A percentile compares a stretch with the other conserved stretches of the same genome.
Conservation (phyloP, 73 alveolate species). For the Effrenium voratum region DNA sequence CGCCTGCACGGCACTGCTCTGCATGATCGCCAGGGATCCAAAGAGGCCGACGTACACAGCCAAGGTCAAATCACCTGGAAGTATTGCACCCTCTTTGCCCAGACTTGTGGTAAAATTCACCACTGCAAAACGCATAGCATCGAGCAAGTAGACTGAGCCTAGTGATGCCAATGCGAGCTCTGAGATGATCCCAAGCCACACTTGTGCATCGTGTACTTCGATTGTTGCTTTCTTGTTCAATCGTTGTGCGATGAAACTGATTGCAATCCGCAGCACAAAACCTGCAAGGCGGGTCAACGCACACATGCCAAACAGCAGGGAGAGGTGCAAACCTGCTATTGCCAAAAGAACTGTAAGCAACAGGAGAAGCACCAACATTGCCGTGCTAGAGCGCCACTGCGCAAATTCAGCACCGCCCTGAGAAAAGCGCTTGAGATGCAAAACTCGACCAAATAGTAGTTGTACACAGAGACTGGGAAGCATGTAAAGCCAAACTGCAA, state of each 20-base stretch:
- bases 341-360: conserved; percentile 5
- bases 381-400: conserved; percentile 37
- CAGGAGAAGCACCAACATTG: not conserved
- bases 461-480: conserved; percentile 8
- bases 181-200: conserved; percentile 1
- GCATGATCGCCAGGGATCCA: conserved; percentile 34
- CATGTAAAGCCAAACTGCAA: conserved; percentile 51
- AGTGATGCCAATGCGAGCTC: conserved; percentile 12
- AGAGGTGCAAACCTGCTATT: conserved; percentile 54
- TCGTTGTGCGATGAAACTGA: not conserved
- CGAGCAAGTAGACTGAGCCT: conserved; percentile 39
- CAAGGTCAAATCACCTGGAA: conserved; percentile 27
- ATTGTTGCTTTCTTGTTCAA: not conserved
- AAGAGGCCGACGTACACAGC: conserved; percentile 42
- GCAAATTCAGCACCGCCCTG: not conserved
- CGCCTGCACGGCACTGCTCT: conserved; percentile 39
- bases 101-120: conserved; percentile 39
- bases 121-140: conserved; percentile 64
- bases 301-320: conserved; percentile 47
- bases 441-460: not conserved
- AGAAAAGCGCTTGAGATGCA: not conserved
- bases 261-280: not conserved
- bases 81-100: conserved; percentile 35
- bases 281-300: conserved; percentile 53
- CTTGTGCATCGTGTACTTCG: not conserved